Evolutionary conservation across 306 rosid species (phyloP).

Genomic region (Crotalaria pallida): DNA sequence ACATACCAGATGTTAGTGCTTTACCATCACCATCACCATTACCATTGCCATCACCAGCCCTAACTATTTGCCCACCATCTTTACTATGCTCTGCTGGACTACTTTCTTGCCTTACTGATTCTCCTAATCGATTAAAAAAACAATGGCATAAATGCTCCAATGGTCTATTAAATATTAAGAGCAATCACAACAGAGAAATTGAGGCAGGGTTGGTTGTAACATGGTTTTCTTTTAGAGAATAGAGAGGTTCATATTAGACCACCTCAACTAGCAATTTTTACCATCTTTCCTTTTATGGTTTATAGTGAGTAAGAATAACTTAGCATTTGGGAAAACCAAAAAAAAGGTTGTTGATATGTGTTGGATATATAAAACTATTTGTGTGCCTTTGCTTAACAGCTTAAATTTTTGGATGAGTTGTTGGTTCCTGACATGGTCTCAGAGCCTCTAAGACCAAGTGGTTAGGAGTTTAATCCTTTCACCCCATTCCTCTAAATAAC

Average conservation of each 20-base stretch:
- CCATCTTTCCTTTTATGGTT: background rate
- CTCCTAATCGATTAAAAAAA: slow-evolving; percentile 24
- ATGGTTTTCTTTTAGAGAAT: slow-evolving; percentile 6
- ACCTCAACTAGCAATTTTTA: background rate
- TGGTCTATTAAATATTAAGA: background rate
- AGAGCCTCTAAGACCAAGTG: no score
- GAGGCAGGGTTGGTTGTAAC: background rate
- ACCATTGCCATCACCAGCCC: slow-evolving; percentile 20
- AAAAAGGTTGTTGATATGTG: background rate
- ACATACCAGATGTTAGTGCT: slow-evolving; percentile 28
- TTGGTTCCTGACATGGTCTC: no score
- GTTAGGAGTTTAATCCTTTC: no score
- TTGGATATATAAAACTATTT: no score
- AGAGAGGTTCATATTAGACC: slow-evolving; percentile 10
- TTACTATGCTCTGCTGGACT: slow-evolving; percentile 33
- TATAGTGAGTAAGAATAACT: background rate
- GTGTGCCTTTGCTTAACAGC: no score
- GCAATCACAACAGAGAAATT: background rate
- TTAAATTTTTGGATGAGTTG: no score
- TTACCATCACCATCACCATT: no score
- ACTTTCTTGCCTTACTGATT: slow-evolving; percentile 34
- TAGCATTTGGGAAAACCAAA: background rate
- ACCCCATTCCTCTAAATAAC: no score
- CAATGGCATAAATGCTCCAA: slow-evolving; percentile 19
- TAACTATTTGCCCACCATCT: slow-evolving; percentile 26